Evolutionary conservation across 2,329 filamentous ascomycete genomes (phyloP).

Genomic region (Fonsecaea multimorphosa): DNA sequence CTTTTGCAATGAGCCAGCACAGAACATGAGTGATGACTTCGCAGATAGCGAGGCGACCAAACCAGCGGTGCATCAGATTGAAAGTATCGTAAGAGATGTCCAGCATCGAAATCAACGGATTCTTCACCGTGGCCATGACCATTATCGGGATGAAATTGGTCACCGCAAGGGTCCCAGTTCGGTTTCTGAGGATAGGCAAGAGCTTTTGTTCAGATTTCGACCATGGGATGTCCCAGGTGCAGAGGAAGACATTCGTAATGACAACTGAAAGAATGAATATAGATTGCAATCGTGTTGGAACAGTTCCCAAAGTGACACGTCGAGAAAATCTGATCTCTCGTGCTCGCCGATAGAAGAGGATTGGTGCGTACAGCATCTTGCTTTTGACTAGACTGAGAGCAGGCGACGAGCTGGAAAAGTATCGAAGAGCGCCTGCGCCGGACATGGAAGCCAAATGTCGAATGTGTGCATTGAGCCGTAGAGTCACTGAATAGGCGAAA

Average conservation of each 20-base stretch:
- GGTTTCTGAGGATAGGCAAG: conserved; percentile 51
- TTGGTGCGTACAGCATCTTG: conserved; percentile 62
- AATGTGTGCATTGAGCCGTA: conserved; percentile 69
- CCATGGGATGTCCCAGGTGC: conserved; percentile 55
- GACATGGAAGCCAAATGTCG: conserved; percentile 76
- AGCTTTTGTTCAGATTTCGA: conserved; percentile 43
- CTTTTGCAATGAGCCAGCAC: conserved; percentile 75
- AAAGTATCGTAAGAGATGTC: conserved; percentile 53
- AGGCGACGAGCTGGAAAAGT: conserved; percentile 67
- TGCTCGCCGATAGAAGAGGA: conserved; percentile 53
- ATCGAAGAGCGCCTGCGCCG: conserved; percentile 70
- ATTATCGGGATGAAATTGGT: conserved; percentile 53
- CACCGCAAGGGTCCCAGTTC: conserved; percentile 50
- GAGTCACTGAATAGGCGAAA: conserved; percentile 69
- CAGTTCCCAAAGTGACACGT: conserved; percentile 53
- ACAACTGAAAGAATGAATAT: conserved; percentile 51
- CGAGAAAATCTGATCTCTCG: conserved; percentile 52
- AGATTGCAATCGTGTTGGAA: conserved; percentile 55
- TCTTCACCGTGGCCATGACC: conserved; percentile 51
- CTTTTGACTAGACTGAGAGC: conserved; percentile 72
- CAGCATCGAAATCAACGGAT: conserved; percentile 52
- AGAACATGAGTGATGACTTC: conserved; percentile 73
- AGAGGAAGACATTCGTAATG: conserved; percentile 56
- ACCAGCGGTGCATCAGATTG: conserved; percentile 75
- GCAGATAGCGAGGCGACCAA: conserved; percentile 72